Evolutionary conservation across 768 basidiomycete species (phyloP), one percentile per base, ranked within the genome.

Genomic region (Trametes punicea): DNA sequence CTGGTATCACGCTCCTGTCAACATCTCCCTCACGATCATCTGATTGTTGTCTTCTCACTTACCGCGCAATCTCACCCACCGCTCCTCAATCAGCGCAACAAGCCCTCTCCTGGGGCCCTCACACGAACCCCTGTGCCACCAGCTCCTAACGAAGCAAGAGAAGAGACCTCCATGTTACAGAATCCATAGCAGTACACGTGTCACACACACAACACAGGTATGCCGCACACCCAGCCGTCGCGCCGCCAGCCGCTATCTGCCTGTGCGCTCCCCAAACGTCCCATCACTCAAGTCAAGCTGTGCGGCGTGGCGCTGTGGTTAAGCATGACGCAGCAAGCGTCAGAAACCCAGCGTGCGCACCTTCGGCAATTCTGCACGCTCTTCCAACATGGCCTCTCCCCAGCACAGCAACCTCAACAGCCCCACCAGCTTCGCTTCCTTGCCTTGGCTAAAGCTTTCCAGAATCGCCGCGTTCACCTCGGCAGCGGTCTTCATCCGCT

Each of bases 381-480:
- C 89, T 53, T 80, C 81, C 62, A 96, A 71, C 78, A 87, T 73
- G 46, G 75, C 77, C 74, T 96, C 93, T 0, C 92, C 94, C 93
- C 94, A 98, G 42, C 81, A 83, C 63, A 95, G 75, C 63, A 97
- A 75, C 72, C 88, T 85, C 70, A 98, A 71, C 67, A 98, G 68
- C 16, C 84, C 85, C 26, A 87, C 82, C 47, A 98, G 73, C 72
- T 96, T 97, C 54, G 95, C 91, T 69, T 96, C 91, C 68, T 88
- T 89, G 0, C 93, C 93, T 65, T 98, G 92, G 62, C 93, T 90
- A 59, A 93, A 76, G 65, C 88, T 90, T 65, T 94, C 91, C 67
- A 99, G 74, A 52, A 99, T 96, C 29, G 96, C 95, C 1, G 91
- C 88, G 67, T 99, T 99, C 68, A 98, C 85, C 73, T 96, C 93